phyloP scores from a whole-genome alignment of 1,284 basidiomycete species.

The Cryptococcus jaspeensis region DNA sequence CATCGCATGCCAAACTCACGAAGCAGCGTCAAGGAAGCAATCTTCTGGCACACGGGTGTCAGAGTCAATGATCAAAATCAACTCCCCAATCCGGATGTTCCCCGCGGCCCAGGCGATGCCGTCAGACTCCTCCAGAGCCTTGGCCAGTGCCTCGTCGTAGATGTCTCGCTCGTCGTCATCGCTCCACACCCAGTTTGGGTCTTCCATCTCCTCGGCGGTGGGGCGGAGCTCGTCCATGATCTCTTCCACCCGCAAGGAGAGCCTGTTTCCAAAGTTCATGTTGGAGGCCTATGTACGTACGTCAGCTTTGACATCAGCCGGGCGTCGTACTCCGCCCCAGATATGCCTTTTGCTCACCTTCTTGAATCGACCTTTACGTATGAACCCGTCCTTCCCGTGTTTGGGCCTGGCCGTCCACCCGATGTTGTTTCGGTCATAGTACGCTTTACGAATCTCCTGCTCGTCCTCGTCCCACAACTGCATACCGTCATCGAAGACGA shows the following conservation, averaged over 20 bases:
- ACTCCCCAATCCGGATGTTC: constrained; percentile 56
- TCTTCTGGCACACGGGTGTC: constrained; percentile 83
- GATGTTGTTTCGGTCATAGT: constrained; percentile 77
- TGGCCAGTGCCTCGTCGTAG: constrained; percentile 40
- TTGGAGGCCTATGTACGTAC: constrained; percentile 76
- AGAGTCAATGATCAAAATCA: constrained; percentile 71
- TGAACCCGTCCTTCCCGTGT: constrained; percentile 69
- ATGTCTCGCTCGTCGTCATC: constrained; percentile 39
- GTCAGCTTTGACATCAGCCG: background rate
- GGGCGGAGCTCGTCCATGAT: constrained; percentile 59
- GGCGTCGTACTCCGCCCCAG: background rate
- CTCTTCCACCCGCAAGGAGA: constrained; percentile 72
- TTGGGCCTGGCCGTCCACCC: constrained; percentile 78
- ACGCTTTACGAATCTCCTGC: constrained; percentile 66
- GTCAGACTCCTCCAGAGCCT: constrained; percentile 58
- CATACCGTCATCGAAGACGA: constrained; percentile 60
- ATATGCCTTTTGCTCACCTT: too few relatives aligned
- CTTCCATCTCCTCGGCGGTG: constrained; percentile 24
- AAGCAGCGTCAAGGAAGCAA: constrained; percentile 78
- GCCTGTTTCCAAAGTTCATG: constrained; percentile 76
- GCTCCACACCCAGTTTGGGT: constrained; percentile 27
- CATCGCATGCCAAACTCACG: too few relatives aligned
- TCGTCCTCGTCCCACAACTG: constrained; percentile 69
- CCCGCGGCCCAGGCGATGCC: constrained; percentile 54
- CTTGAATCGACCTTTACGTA: constrained; percentile 82